These are phyloP conservation scores for Extremus antarcticus DNA, from an alignment of 495 filamentous ascomycete genomes.

Conservation along the genomic window DNA sequence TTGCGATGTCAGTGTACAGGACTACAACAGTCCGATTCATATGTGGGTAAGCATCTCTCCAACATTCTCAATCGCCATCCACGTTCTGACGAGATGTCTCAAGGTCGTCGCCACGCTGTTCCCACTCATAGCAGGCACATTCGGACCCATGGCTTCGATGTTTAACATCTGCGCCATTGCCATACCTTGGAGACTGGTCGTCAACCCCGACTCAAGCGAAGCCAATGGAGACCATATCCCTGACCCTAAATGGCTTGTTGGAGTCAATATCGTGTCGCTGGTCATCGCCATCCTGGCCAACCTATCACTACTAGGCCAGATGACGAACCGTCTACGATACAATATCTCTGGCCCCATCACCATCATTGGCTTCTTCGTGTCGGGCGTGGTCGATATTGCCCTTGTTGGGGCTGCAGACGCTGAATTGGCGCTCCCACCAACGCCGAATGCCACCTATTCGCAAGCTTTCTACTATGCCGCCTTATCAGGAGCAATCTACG, in stretches of 20 bases:
- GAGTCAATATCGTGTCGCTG: slow-evolving; percentile 62
- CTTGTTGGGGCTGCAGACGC: slow-evolving; percentile 45
- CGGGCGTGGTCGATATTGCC: slow-evolving; percentile 52
- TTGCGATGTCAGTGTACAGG: neutral
- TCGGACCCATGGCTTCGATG: slow-evolving; percentile 71
- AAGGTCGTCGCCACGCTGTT: slow-evolving; percentile 77
- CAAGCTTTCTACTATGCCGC: slow-evolving; percentile 73
- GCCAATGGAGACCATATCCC: slow-evolving; percentile 42
- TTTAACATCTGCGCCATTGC: slow-evolving; percentile 71
- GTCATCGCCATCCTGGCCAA: slow-evolving; percentile 61
- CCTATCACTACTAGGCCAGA: slow-evolving; percentile 55
- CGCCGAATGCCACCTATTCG: slow-evolving; percentile 20
- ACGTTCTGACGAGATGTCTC: slow-evolving; percentile 40
- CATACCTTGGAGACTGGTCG: slow-evolving; percentile 57
- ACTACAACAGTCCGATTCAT: slow-evolving; percentile 9
- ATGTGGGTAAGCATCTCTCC: neutral
- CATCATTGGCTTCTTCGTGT: slow-evolving; percentile 54
- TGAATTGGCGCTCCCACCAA: neutral
- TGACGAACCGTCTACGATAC: slow-evolving; percentile 52
- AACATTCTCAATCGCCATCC: neutral
- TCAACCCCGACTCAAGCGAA: slow-evolving; percentile 38
- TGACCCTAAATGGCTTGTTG: slow-evolving; percentile 53
- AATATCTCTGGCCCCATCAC: slow-evolving; percentile 52
- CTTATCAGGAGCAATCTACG: slow-evolving; percentile 65
- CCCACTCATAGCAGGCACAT: slow-evolving; percentile 68